These are phyloP conservation scores for Rhizopogon rudus DNA, from an alignment of 768 basidiomycete species.

Conservation along the genomic window DNA sequence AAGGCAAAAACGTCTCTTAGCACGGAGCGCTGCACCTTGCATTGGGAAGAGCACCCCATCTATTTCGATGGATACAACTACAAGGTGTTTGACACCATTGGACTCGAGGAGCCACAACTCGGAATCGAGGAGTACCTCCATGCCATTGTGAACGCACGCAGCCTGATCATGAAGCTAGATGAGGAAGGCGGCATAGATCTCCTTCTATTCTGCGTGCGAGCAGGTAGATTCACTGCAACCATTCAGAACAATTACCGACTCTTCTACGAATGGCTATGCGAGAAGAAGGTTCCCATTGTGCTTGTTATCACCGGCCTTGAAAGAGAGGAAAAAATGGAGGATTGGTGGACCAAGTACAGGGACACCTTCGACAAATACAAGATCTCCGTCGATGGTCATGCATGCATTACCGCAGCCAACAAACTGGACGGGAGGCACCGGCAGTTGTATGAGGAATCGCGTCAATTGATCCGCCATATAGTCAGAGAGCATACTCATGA, in stretches of 20 bases:
- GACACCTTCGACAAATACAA: conserved; percentile 17
- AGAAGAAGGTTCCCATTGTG: conserved; percentile 17
- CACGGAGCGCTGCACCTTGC: conserved; percentile 33
- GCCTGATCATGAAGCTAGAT: conserved; percentile 28
- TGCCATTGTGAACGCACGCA: conserved; percentile 23
- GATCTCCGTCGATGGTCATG: conserved; percentile 24
- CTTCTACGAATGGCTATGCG: conserved; percentile 36
- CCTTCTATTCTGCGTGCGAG: conserved; percentile 37
- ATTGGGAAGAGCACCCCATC: conserved; percentile 19
- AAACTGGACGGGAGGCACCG: conserved; percentile 11
- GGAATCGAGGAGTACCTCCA: conserved; percentile 23
- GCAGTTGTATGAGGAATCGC: conserved; percentile 20
- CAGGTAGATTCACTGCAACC: conserved; percentile 31
- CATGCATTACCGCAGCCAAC: conserved; percentile 31
- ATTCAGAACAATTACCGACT: conserved; percentile 34
- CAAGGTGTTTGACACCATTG: conserved; percentile 30
- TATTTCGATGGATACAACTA: conserved; percentile 12
- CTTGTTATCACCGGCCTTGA: conserved; percentile 29
- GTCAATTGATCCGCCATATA: conserved; percentile 10
- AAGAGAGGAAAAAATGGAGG: conserved; percentile 13
- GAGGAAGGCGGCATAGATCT: conserved; percentile 34
- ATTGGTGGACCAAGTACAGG: conserved; percentile 11
- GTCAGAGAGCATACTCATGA: conserved; percentile 7
- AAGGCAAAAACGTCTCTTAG: conserved; percentile 27
- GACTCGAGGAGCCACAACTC: conserved; percentile 28